These are phyloP conservation scores for Aspergillus sp. DNA, from an alignment of 2,329 filamentous ascomycete species.

Conservation along the genomic window DNA sequence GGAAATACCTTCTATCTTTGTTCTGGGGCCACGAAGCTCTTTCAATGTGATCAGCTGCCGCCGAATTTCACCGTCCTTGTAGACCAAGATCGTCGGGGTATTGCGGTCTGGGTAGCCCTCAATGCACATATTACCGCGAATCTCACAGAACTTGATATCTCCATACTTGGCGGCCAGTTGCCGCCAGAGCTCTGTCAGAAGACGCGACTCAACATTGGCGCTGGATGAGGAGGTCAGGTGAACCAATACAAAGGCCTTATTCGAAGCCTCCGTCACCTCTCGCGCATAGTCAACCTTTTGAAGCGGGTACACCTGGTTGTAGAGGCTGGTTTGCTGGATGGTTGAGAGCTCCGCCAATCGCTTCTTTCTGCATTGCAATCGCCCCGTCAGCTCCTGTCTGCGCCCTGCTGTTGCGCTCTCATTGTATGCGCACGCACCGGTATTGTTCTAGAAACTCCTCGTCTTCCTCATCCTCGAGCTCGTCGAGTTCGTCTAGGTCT, in stretches of 20 bases:
- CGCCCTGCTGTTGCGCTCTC: neutral
- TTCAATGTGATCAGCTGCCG: conserved; percentile 88
- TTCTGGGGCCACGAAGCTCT: conserved; percentile 71
- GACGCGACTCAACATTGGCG: conserved; percentile 79
- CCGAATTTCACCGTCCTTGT: conserved; percentile 88
- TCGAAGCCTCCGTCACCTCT: conserved; percentile 88
- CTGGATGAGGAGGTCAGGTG: conserved; percentile 76
- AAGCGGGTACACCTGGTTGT: conserved; percentile 88
- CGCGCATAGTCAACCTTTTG: conserved; percentile 91
- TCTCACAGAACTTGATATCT: conserved; percentile 97
- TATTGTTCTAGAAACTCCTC: conserved; percentile 88
- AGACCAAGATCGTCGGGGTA: conserved; percentile 89
- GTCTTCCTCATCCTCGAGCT: conserved; percentile 93
- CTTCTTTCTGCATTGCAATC: conserved; percentile 57
- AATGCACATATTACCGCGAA: conserved; percentile 86
- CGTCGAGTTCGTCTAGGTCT: conserved; percentile 88
- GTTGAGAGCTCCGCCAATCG: conserved; percentile 78
- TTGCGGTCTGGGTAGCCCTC: conserved; percentile 95
- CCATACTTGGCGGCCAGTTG: conserved; percentile 81
- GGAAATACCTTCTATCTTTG: conserved; percentile 57
- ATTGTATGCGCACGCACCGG: conserved; percentile 44
- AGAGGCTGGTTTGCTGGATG: conserved; percentile 72
- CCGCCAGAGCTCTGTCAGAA: conserved; percentile 82
- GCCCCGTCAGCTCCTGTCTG: neutral
- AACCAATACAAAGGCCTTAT: conserved; percentile 67